Percentiles rank a stretch among this genome's conserved stretches.
Evolutionary conservation across 257 asterid species (phyloP).

Genomic region (Capsicum pubescens): DNA sequence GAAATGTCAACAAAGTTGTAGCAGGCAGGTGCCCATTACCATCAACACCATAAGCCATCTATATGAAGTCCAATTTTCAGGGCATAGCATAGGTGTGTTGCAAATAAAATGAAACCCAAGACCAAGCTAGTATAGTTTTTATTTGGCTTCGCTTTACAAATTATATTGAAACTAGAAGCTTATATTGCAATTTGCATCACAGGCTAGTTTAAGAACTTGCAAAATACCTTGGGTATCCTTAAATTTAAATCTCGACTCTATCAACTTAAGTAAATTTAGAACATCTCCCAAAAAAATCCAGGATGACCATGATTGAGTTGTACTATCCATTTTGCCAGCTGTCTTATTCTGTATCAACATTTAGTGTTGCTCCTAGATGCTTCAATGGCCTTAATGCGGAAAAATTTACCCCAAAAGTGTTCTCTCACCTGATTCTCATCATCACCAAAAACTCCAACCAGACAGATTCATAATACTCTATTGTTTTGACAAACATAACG

Average conservation of each 20-base stretch:
- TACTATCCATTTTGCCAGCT: neutral
- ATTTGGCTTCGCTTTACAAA: constrained; percentile 16
- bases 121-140: neutral
- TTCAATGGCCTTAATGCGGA: neutral
- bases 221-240: neutral
- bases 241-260: neutral
- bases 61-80: neutral
- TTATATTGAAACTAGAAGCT: neutral
- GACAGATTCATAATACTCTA: neutral
- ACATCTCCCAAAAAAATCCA: neutral
- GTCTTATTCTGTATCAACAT: neutral
- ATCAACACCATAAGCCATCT: neutral
- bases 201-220: neutral
- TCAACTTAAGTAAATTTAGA: neutral
- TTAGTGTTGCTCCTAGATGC: constrained; percentile 2
- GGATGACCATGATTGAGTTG: neutral
- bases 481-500: neutral
- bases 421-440: neutral
- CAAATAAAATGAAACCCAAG: constrained; percentile 25
- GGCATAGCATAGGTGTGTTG: too few species aligned
- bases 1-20: constrained; percentile 22
- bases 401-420: neutral
- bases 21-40: neutral
- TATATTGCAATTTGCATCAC: neutral
- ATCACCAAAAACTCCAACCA: constrained; percentile 6